Evolutionary conservation across 2,329 filamentous ascomycete species (phyloP), one percentile per base, ranked within the genome.

Genomic region (Diaporthe caulivora): DNA sequence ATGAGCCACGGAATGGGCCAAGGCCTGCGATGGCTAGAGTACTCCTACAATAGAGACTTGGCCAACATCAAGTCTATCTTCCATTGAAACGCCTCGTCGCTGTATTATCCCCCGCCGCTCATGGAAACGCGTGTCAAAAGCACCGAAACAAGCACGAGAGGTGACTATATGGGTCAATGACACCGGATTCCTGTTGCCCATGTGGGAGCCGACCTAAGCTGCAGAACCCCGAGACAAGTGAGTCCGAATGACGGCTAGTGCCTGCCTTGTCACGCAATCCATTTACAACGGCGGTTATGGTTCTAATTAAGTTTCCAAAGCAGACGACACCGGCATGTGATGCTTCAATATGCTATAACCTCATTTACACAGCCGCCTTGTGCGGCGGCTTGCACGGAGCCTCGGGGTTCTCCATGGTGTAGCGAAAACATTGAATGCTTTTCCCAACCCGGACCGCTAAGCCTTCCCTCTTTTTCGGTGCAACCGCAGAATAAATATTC

Each of bases 361-460:
- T 67, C 60, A 47, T 40, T 62, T 75, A 71, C 60, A 75, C 57
- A 73, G 58, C 71, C 72, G 31, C 34, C 64, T 44, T 31, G 60
- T 65, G 29, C 18, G 44, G 67, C 34, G 40, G 53, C 71, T 47
- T 54, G 44, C 71, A 69, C 10, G 53, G 55, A 65, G 67, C 55
- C 26, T 18, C 37, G 62, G 54, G 51, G 26, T 26, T 51, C 54
- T 47, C 60, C 55, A 37, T 69, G 58, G 34, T 72, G 58, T 49
- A 74, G 53, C 62, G 60, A 67, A 67, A 53, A 67, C 62, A 67
- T 40, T 53, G 47, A 34, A 75, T 75, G 74, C 74, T 75, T 75
- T 73, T 70, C 53, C 74, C 74, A 49, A 74, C 44, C 57, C 67
- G 47, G 54, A 73, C 60, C 40, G 60, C 47, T 73, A 64, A 73